Evolutionary conservation across 495 filamentous ascomycete genomes (phyloP), one percentile per base, ranked within the genome.

Genomic region (Penicillium odoratum): DNA sequence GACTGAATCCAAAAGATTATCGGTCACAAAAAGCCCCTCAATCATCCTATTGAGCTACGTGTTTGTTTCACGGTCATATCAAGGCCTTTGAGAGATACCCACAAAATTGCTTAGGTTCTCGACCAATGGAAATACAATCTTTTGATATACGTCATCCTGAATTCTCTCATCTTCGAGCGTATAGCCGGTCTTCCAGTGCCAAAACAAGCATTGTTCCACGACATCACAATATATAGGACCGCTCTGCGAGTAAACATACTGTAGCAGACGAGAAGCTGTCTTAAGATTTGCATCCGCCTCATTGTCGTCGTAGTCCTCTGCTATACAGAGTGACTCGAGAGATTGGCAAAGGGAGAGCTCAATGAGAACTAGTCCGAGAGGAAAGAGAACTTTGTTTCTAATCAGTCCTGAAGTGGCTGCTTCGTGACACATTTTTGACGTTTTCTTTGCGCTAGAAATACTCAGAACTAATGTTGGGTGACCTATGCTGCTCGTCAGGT

Each of bases 341-440:
- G 61, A 59, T 34, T 55, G 57, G n/a, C 71, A 70, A 18, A 74
- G 62, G 42, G 70, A 74, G 31, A 75, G 60, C 51, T 74, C 74
- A 7, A 72, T 61, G 16, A 74, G 64, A 1, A 64, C 63, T 8
- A 74, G 47, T 2, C 70, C 74, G 0, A 74, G 56, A 1, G 69
- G 62, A 34, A 71, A 69, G 5, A 74, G 57, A 21, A 62, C 51
- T 26, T 65, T 40, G 51, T 60, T 69, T 49, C 60, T 61, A 49
- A 70, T 67, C 18, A 65, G 53, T 57, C 62, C 3, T 3, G 25
- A 45, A 13, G 26, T 21, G 13, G 38, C 7, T 8, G 3, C n/a
- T 8, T 40, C 36, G 9, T 6, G 9, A 15, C 36, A 40, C 36
- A 40, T 40, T 8, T 15, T 6, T 15, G 9, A 40, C 9, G 36